phyloP scores from a whole-genome alignment of 208 protist species.

The Porcisia hertigi region DNA sequence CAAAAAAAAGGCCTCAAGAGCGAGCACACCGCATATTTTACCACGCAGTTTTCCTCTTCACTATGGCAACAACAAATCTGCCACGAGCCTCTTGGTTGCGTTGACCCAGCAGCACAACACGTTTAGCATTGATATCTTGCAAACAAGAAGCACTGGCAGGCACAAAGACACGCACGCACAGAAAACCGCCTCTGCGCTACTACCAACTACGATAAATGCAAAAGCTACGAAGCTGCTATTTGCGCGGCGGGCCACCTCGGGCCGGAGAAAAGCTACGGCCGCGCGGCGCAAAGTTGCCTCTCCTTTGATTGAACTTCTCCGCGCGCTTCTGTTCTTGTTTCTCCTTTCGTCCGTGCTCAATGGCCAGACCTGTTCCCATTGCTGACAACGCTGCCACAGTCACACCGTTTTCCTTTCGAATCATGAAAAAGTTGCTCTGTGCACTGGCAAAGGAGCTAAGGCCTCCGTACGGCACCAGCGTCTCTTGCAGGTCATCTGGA shows the following conservation, averaged over 20 bases:
- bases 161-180: background rate
- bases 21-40: background rate
- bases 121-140: background rate
- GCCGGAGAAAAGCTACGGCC: slow-evolving; percentile 72
- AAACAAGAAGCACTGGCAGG: background rate
- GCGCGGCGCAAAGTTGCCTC: slow-evolving; percentile 2
- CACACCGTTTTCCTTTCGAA: slow-evolving; percentile 61
- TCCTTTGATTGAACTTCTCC: slow-evolving; percentile 24
- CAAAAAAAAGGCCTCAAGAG: background rate
- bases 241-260: slow-evolving; percentile 1
- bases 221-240: background rate
- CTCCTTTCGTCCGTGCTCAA: slow-evolving; percentile 39
- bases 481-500: slow-evolving; percentile 67
- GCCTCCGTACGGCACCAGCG: slow-evolving; percentile 64
- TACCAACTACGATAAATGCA: too few relatives aligned
- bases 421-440: slow-evolving; percentile 78
- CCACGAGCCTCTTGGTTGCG: too few relatives aligned
- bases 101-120: background rate
- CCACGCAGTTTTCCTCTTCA: background rate
- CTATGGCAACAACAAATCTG: background rate
- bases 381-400: slow-evolving; percentile 61
- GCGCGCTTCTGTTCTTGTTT: slow-evolving; percentile 38
- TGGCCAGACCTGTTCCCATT: slow-evolving; percentile 48
- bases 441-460: slow-evolving; percentile 50
- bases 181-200: background rate